phyloP scores from a whole-genome alignment of 108 stramenopile species.

The Nitzschia sp. region DNA sequence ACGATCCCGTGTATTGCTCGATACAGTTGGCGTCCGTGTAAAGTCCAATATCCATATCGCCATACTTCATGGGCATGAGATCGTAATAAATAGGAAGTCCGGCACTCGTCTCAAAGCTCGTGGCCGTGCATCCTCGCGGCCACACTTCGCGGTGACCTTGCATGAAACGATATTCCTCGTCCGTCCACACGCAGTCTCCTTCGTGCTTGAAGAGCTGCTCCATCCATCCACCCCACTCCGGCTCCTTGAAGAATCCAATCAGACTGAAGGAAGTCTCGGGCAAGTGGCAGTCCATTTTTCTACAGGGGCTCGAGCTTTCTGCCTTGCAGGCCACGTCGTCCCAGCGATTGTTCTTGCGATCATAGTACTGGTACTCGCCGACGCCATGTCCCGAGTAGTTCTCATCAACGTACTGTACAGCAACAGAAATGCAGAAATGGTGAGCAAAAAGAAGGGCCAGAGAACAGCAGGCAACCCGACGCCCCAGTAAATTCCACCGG shows the following conservation, averaged over 20 bases:
- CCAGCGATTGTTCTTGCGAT: conserved; percentile 37
- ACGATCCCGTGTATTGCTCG: conserved; percentile 34
- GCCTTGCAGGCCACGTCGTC: conserved; percentile 28
- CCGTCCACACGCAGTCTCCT: conserved; percentile 60
- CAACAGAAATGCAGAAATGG: neutral
- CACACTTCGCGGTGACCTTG: conserved; percentile 33
- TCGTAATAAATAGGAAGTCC: conserved; percentile 56
- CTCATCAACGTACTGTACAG: conserved; percentile 54
- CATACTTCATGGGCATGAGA: conserved; percentile 48
- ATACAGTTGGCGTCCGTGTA: conserved; percentile 57
- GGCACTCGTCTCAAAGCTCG: neutral
- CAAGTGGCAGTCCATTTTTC: conserved; percentile 75
- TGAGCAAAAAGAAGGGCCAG: no score
- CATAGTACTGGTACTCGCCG: conserved; percentile 59
- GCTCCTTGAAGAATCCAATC: conserved; percentile 69
- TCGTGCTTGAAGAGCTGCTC: conserved; percentile 80
- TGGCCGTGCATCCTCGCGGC: conserved; percentile 41
- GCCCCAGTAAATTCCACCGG: neutral
- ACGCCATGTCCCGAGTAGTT: conserved; percentile 58
- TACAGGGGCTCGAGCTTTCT: conserved; percentile 40
- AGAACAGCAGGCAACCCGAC: neutral
- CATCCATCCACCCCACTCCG: conserved; percentile 56
- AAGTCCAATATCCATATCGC: conserved; percentile 43
- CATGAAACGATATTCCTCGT: conserved; percentile 51
- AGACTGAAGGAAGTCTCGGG: conserved; percentile 44